These are phyloP conservation scores for Aspergillus diversus DNA, from an alignment of 495 filamentous ascomycete genomes.

Conservation along the genomic window DNA sequence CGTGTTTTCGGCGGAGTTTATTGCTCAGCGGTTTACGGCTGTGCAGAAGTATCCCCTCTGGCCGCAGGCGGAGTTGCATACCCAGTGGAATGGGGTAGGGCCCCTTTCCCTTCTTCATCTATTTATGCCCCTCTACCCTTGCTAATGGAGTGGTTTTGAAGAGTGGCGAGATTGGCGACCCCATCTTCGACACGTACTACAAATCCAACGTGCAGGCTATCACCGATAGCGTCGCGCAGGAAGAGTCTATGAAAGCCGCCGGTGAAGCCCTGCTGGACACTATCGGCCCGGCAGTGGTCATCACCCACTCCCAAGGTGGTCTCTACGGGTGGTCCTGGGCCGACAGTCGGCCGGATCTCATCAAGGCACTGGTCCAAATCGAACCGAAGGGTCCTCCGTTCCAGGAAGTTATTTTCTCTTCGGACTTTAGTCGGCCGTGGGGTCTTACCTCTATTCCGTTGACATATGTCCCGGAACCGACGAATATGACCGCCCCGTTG, in stretches of 20 bases:
- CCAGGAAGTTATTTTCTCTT: constrained; percentile 34
- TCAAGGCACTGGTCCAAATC: constrained; percentile 52
- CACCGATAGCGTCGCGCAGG: constrained; percentile 35
- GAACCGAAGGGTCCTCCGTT: constrained; percentile 62
- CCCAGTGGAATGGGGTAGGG: constrained; percentile 49
- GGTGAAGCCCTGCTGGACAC: constrained; percentile 50
- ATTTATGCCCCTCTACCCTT: too few species aligned
- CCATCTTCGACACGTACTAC: constrained; percentile 50
- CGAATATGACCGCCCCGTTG: constrained; percentile 30
- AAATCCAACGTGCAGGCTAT: constrained; percentile 46
- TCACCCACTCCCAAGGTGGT: constrained; percentile 59
- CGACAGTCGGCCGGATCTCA: constrained; percentile 48
- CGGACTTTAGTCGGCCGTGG: constrained; percentile 34
- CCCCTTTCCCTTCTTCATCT: neutral
- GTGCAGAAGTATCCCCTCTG: constrained; percentile 38
- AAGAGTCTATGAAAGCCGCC: constrained; percentile 47
- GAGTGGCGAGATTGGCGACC: constrained; percentile 45
- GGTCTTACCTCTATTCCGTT: constrained; percentile 55
- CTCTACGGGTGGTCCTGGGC: constrained; percentile 51
- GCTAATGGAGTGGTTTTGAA: neutral
- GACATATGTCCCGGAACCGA: constrained; percentile 51
- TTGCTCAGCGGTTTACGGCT: constrained; percentile 47
- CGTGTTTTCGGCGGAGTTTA: constrained; percentile 33
- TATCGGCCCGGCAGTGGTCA: constrained; percentile 51
- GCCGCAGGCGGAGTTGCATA: constrained; percentile 50